A percentile compares a stretch with the other conserved stretches of the same genome.
Conservation (phyloP, 768 basidiomycete genomes). For the Termitomyces sp. region DNA sequence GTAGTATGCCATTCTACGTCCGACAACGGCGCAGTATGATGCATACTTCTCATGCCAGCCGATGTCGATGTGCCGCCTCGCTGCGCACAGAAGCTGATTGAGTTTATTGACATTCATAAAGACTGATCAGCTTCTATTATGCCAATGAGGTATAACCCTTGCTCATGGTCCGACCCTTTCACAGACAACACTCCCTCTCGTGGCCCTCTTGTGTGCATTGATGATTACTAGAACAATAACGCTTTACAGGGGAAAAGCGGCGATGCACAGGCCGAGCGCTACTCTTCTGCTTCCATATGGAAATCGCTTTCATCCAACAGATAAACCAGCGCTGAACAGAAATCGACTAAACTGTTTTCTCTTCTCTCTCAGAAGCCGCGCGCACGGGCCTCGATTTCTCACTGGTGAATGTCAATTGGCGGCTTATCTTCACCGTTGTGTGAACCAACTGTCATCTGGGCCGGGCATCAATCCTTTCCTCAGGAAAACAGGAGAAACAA, state of each 20-base stretch:
- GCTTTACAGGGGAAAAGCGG: neutral
- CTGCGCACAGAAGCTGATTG: neutral
- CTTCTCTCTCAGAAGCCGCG: too few species aligned
- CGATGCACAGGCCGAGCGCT: neutral
- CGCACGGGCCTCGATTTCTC: neutral
- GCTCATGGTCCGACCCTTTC: neutral
- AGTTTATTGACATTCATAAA: neutral
- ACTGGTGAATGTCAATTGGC: neutral
- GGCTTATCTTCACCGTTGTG: neutral
- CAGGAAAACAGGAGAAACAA: neutral
- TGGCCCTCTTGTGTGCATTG: neutral
- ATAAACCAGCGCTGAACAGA: neutral
- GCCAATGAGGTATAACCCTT: neutral
- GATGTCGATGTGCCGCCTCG: neutral
- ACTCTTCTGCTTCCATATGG: neutral
- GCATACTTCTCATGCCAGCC: neutral
- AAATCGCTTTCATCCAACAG: neutral
- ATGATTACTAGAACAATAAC: too few species aligned
- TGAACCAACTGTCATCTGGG: neutral
- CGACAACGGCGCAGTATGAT: neutral
- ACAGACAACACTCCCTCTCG: neutral
- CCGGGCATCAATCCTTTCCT: neutral
- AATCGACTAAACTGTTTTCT: neutral
- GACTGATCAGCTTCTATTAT: neutral
- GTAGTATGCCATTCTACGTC: neutral